These are phyloP conservation scores for Fennellomyces sp. DNA, from an alignment of 371 early-diverging fungal species.

Conservation along the genomic window DNA sequence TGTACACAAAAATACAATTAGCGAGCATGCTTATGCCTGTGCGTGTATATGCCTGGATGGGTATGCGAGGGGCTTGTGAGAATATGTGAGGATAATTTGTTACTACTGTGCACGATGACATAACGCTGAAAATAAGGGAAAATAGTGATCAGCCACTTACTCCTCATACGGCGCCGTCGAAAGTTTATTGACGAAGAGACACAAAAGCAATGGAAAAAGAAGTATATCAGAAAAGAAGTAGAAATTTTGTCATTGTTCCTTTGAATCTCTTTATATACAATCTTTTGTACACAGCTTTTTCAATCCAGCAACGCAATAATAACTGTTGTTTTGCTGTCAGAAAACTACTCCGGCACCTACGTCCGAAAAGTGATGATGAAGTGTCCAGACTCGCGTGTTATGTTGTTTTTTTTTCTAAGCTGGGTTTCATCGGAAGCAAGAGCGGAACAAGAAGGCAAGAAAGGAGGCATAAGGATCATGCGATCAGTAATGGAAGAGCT, in stretches of 20 bases:
- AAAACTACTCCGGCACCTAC: not conserved
- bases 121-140: not conserved
- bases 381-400: not conserved
- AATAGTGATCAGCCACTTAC: not conserved
- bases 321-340: not conserved
- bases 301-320: no score
- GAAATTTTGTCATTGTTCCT: no score
- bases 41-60: no score
- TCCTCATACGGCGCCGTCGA: not conserved
- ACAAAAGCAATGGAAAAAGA: not conserved
- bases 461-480: not conserved
- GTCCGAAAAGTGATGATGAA: not conserved
- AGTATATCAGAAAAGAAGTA: not conserved
- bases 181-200: not conserved
- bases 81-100: no score
- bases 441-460: not conserved
- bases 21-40: not conserved
- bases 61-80: no score
- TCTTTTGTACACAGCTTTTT: no score
- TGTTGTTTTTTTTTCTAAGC: not conserved
- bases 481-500: not conserved
- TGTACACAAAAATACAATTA: not conserved
- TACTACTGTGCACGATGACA: not conserved
- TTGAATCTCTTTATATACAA: no score
- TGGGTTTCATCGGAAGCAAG: constrained; percentile 1